Evolutionary conservation across 1,139 yeast species (phyloP).

Genomic region (Suhomyces ambrosiae): DNA sequence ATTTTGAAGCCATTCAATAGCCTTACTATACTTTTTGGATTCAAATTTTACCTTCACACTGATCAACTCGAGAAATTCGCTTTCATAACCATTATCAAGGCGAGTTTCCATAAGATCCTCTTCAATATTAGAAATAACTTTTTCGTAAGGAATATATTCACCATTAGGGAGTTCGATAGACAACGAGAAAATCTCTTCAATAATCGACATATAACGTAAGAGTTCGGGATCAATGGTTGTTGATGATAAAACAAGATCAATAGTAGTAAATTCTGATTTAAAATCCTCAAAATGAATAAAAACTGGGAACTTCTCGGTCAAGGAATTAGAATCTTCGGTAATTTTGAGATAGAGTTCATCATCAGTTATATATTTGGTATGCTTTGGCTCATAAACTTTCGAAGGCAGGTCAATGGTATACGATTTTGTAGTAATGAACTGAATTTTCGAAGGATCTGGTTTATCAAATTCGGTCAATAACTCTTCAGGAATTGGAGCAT

Average conservation of each 20-base stretch:
- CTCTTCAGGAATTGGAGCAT: constrained; percentile 71
- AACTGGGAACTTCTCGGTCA: constrained; percentile 47
- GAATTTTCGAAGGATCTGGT: constrained; percentile 76
- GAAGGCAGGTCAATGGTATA: constrained; percentile 50
- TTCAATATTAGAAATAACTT: constrained; percentile 71
- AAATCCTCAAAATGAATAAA: constrained; percentile 79
- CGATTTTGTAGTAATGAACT: constrained; percentile 70
- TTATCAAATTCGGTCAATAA: constrained; percentile 60
- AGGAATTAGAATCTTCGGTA: constrained; percentile 21
- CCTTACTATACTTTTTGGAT: constrained; percentile 60
- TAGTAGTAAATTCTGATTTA: constrained; percentile 77
- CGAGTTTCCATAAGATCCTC: constrained; percentile 68
- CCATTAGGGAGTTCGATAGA: constrained; percentile 69
- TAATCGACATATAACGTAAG: constrained; percentile 66
- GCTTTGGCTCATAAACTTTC: constrained; percentile 12
- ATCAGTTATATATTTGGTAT: constrained; percentile 21
- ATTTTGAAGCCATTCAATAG: constrained; percentile 75
- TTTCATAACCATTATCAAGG: constrained; percentile 59
- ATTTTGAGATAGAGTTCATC: constrained; percentile 23
- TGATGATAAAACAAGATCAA: constrained; percentile 67
- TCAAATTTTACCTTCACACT: constrained; percentile 65
- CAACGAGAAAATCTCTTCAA: constrained; percentile 66
- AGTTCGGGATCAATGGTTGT: constrained; percentile 56
- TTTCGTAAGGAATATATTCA: constrained; percentile 61
- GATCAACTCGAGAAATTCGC: constrained; percentile 65